These are phyloP conservation scores for Melocanna baccifera DNA, from an alignment of 176 grass and related monocot genomes.

Conservation along the genomic window DNA sequence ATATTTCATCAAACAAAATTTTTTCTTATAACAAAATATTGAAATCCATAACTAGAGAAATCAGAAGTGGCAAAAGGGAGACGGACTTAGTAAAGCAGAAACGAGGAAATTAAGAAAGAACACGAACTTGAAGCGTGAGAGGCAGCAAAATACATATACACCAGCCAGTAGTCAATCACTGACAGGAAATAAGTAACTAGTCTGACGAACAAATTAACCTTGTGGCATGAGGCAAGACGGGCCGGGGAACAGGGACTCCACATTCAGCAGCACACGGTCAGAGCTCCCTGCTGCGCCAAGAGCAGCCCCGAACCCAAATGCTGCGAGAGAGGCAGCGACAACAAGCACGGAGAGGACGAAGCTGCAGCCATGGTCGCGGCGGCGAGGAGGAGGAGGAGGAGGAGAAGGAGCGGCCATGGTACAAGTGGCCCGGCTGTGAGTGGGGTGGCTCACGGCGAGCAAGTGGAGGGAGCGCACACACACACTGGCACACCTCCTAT, in stretches of 20 bases:
- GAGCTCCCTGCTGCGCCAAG: conserved; percentile 14
- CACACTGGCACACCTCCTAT: background rate
- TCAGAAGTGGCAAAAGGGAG: background rate
- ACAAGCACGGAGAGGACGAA: background rate
- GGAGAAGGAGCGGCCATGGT: conserved; percentile 1
- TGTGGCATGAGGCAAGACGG: conserved; percentile 2
- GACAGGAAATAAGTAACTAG: background rate
- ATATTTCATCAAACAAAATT: too few species aligned
- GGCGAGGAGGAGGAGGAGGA: background rate
- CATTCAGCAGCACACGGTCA: background rate
- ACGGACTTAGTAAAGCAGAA: background rate
- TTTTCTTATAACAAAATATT: background rate
- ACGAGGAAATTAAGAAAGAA: background rate
- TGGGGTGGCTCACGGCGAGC: background rate
- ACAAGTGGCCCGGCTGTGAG: background rate
- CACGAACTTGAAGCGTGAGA: background rate
- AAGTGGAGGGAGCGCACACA: conserved; percentile 21
- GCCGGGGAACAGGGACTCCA: background rate
- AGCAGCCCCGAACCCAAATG: background rate
- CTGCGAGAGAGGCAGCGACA: background rate
- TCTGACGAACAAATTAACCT: conserved; percentile 24
- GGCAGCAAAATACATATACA: background rate
- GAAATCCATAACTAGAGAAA: background rate
- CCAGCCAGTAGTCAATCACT: background rate
- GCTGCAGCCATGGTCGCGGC: conserved; percentile 7